phyloP scores from a whole-genome alignment of 768 basidiomycete genomes.

The Phylloporus scabripes region DNA sequence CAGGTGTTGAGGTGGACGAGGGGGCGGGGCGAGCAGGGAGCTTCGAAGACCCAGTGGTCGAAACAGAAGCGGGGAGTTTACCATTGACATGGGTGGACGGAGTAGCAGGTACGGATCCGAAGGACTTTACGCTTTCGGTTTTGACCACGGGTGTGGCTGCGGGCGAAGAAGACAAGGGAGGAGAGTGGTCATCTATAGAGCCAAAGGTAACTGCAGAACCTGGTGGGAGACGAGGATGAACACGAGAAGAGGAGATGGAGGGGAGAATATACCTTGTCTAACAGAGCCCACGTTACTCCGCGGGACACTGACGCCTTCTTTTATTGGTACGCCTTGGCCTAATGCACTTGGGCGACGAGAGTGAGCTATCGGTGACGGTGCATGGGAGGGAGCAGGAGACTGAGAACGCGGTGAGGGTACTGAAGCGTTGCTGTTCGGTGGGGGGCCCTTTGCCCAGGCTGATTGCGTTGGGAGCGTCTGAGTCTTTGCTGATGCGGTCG shows the following conservation, averaged over 20 bases:
- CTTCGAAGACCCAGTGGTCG: conserved; percentile 36
- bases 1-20: conserved; percentile 20
- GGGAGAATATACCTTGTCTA: conserved; percentile 56
- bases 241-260: background rate
- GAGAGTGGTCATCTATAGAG: conserved; percentile 76
- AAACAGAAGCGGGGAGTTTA: conserved; percentile 46
- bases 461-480: conserved; percentile 71
- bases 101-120: conserved; percentile 67
- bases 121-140: conserved; percentile 71
- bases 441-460: conserved; percentile 90
- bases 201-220: conserved; percentile 80
- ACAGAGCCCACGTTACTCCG: conserved; percentile 56
- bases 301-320: conserved; percentile 74
- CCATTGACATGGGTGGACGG: conserved; percentile 53
- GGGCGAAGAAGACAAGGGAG: conserved; percentile 79
- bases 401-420: conserved; percentile 67
- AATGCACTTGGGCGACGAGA: conserved; percentile 76
- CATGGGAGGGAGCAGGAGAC: conserved; percentile 61
- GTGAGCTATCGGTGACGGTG: conserved; percentile 49
- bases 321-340: conserved; percentile 64
- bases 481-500: conserved; percentile 69
- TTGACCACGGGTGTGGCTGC: conserved; percentile 60
- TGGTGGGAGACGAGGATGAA: conserved; percentile 23
- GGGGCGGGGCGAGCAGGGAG: conserved; percentile 25
- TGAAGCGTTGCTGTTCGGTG: conserved; percentile 47